Percentiles rank a stretch among this genome's conserved stretches.
These are phyloP conservation scores for Protomyces gravidus DNA, from an alignment of 1,139 yeast species.

Conservation along the genomic window DNA sequence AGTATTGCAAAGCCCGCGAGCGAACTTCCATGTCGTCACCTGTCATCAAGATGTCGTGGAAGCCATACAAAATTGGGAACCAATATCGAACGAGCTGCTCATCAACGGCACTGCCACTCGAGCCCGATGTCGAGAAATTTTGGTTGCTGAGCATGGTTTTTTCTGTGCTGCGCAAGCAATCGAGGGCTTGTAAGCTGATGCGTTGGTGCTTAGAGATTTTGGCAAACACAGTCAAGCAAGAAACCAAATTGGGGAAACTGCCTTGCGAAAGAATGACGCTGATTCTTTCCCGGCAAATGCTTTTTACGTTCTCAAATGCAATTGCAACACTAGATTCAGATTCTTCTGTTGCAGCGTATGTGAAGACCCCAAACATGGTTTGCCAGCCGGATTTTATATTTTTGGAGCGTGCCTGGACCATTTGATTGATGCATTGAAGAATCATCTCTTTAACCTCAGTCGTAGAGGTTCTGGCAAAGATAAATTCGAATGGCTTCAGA, in stretches of 20 bases:
- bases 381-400: constrained; percentile 92
- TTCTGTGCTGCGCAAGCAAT: constrained; percentile 64
- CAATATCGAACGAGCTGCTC: constrained; percentile 49
- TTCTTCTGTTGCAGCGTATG: constrained; percentile 57
- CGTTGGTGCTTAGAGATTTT: constrained; percentile 81
- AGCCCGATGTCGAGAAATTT: constrained; percentile 33
- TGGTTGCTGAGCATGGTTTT: constrained; percentile 45
- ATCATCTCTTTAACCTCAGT: constrained; percentile 77
- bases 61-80: constrained; percentile 81
- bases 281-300: constrained; percentile 59
- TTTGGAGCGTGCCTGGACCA: constrained; percentile 70
- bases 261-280: constrained; percentile 67
- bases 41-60: constrained; percentile 84
- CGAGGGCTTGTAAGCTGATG: constrained; percentile 72
- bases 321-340: constrained; percentile 34
- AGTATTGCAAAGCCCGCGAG: constrained; percentile 73
- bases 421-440: constrained; percentile 79
- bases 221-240: constrained; percentile 72
- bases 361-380: constrained; percentile 74
- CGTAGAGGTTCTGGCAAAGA: constrained; percentile 62
- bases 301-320: constrained; percentile 39
- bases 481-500: constrained; percentile 81
- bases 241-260: constrained; percentile 67
- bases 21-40: constrained; percentile 94
- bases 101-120: constrained; percentile 40